A percentile compares a stretch with the other conserved stretches of the same genome.
phyloP scores from a whole-genome alignment of 371 early-diverging fungal species.

The Mycotypha africana region DNA sequence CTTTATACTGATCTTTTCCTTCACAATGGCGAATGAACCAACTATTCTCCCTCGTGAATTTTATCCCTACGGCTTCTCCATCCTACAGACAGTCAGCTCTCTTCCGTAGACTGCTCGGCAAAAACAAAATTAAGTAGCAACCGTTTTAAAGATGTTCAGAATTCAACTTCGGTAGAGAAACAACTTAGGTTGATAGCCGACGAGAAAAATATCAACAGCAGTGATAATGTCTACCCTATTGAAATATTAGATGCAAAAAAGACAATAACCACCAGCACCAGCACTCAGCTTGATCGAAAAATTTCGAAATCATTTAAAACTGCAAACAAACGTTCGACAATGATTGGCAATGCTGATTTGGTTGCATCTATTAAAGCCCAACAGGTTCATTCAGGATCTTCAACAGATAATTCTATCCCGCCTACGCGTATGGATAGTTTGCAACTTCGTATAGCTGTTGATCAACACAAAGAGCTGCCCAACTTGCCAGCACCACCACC shows the following conservation, averaged over 20 bases:
- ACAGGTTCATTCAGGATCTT: neutral
- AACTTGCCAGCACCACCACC: constrained; percentile 11
- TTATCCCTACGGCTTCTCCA: too few relatives aligned
- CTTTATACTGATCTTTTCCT: neutral
- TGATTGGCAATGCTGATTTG: constrained; percentile 29
- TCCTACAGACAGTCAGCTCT: constrained; percentile 28
- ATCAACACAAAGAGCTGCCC: constrained; percentile 27
- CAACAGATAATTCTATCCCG: neutral
- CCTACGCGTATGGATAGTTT: constrained; percentile 33
- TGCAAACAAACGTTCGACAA: constrained; percentile 48
- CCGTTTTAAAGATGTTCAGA: constrained; percentile 12
- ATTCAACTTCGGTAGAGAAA: constrained; percentile 14
- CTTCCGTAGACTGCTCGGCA: constrained; percentile 31
- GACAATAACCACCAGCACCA: constrained; percentile 37
- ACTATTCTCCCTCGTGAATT: too few relatives aligned
- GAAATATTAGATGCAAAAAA: constrained; percentile 45
- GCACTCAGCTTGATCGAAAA: constrained; percentile 55
- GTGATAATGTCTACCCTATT: constrained; percentile 26
- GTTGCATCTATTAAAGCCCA: constrained; percentile 8
- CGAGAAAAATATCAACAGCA: constrained; percentile 1
- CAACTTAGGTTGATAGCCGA: constrained; percentile 17
- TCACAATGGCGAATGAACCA: too few relatives aligned
- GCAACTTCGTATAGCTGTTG: constrained; percentile 2
- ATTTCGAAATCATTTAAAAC: constrained; percentile 55
- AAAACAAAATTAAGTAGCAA: constrained; percentile 14